phyloP scores from a whole-genome alignment of 2,329 filamentous ascomycete species.

The Ophiostoma sp. region DNA sequence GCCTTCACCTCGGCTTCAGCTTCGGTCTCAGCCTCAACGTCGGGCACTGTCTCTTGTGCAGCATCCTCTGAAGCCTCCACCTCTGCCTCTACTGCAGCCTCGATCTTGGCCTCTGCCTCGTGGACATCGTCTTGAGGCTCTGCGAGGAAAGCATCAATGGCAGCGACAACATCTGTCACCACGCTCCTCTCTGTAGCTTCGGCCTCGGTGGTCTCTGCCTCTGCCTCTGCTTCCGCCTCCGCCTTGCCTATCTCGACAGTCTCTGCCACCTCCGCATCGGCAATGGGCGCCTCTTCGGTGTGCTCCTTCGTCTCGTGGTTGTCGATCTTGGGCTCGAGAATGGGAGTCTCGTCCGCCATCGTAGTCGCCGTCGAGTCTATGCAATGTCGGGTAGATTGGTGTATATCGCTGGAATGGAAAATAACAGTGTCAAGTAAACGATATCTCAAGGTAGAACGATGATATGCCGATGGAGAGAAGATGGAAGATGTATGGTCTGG shows the following conservation, averaged over 20 bases:
- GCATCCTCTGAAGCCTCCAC: neutral
- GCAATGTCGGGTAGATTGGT: neutral
- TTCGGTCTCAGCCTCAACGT: neutral
- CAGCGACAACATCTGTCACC: neutral
- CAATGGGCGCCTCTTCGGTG: neutral
- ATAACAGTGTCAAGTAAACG: neutral
- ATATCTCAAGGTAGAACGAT: neutral
- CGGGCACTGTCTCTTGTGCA: neutral
- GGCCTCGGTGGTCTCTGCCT: neutral
- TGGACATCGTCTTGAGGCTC: neutral
- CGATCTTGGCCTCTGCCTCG: neutral
- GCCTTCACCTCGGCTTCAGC: neutral
- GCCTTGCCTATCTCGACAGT: neutral
- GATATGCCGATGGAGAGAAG: neutral
- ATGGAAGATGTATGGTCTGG: neutral
- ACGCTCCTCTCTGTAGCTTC: neutral
- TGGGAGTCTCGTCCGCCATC: constrained; percentile 33
- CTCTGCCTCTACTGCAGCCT: neutral
- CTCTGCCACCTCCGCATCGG: neutral
- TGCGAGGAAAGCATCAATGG: neutral
- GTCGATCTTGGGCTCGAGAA: constrained; percentile 48
- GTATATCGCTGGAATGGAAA: too few species aligned
- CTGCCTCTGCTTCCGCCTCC: neutral
- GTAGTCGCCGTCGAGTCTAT: neutral
- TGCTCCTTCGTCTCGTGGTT: constrained; percentile 11